Conservation (phyloP, 2,329 filamentous ascomycete genomes). For the Amesomyces nigricolor region DNA sequence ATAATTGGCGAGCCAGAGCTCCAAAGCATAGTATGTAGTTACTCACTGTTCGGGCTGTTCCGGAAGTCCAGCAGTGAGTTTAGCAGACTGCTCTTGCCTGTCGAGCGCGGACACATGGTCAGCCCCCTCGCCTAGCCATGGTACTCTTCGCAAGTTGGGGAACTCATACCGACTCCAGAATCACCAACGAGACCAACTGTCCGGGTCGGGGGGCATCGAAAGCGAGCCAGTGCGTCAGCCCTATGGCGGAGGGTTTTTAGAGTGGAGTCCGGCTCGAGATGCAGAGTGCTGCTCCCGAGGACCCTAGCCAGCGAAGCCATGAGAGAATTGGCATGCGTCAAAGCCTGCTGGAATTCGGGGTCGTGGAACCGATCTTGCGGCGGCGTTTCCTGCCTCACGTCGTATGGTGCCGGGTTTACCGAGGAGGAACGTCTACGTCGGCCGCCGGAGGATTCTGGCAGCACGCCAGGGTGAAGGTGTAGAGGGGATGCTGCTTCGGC, state of each 20-base stretch:
- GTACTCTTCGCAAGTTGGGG: background rate
- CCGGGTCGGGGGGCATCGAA: slow-evolving; percentile 35
- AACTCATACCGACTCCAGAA: slow-evolving; percentile 39
- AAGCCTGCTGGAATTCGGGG: slow-evolving; percentile 32
- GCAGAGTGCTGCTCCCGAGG: slow-evolving; percentile 33
- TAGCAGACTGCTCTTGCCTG: slow-evolving; percentile 45
- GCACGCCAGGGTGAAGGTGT: background rate
- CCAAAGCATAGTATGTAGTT: background rate
- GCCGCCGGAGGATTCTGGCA: background rate
- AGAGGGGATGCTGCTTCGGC: background rate
- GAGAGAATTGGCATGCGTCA: slow-evolving; percentile 32
- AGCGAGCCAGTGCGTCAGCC: slow-evolving; percentile 32
- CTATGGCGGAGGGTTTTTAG: slow-evolving; percentile 33
- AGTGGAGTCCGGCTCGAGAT: slow-evolving; percentile 35
- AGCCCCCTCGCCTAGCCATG: no score
- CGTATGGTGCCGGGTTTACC: background rate
- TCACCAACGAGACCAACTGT: slow-evolving; percentile 45
- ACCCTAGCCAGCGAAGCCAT: slow-evolving; percentile 30
- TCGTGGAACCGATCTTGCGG: slow-evolving; percentile 33
- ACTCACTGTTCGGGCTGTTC: slow-evolving; percentile 38
- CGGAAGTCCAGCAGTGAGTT: slow-evolving; percentile 42
- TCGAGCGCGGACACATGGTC: no score
- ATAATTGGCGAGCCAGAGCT: no score
- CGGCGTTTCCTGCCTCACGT: slow-evolving; percentile 19
- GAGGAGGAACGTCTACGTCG: slow-evolving; percentile 4